phyloP scores from a whole-genome alignment of 768 basidiomycete genomes.

The Bullera alba region DNA sequence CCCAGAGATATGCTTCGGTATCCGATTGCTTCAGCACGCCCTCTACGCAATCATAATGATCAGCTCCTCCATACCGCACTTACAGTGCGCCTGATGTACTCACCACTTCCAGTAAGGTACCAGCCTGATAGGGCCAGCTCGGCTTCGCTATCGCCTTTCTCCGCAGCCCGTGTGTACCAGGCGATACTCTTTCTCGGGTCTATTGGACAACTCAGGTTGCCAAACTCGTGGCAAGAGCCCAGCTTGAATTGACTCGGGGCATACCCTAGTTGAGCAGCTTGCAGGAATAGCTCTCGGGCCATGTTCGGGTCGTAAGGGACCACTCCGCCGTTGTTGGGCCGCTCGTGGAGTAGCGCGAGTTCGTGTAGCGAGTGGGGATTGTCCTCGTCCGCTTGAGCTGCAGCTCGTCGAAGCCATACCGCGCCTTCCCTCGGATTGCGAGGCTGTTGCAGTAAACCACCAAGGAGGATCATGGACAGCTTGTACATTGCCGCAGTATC shows the following conservation, averaged over 20 bases:
- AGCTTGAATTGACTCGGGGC: slow-evolving; percentile 91
- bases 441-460: slow-evolving; percentile 72
- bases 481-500: slow-evolving; percentile 99
- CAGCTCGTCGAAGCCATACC: slow-evolving; percentile 88
- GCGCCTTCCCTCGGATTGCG: slow-evolving; percentile 86
- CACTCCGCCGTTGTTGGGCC: slow-evolving; percentile 51
- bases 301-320: slow-evolving; percentile 74
- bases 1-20: slow-evolving; percentile 98
- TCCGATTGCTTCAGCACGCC: slow-evolving; percentile 96
- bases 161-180: slow-evolving; percentile 98
- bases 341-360: slow-evolving; percentile 56
- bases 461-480: slow-evolving; percentile 92
- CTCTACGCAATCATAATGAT: slow-evolving; percentile 49
- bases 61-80: neutral
- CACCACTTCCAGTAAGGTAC: slow-evolving; percentile 69
- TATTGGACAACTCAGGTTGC: slow-evolving; percentile 74
- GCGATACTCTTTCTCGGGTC: slow-evolving; percentile 92
- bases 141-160: slow-evolving; percentile 89
- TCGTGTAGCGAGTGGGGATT: slow-evolving; percentile 97
- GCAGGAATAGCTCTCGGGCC: slow-evolving; percentile 77
- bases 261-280: slow-evolving; percentile 88
- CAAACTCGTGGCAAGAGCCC: slow-evolving; percentile 92
- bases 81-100: slow-evolving; percentile 6
- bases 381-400: slow-evolving; percentile 94
- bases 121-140: slow-evolving; percentile 95